Evolutionary conservation across 1,284 basidiomycete species (phyloP).

Genomic region (Microstroma glucosiphilum): DNA sequence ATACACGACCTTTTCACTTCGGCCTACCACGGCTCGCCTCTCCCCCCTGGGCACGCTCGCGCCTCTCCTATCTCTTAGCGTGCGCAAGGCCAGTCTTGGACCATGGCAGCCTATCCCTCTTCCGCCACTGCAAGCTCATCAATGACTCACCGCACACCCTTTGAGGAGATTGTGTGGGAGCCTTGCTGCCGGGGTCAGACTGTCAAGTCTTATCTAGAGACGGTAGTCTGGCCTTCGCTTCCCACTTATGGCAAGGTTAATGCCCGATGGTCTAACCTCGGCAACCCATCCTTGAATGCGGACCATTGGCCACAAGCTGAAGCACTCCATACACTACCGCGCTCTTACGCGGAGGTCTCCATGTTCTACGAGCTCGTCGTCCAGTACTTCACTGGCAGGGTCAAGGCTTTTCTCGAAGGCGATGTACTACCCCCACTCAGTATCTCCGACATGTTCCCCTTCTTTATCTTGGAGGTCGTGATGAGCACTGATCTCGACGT

Average conservation of each 20-base stretch:
- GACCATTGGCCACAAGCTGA: background rate
- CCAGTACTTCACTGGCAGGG: background rate
- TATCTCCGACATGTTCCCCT: background rate
- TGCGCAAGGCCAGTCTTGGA: no score
- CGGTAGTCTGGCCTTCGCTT: no score
- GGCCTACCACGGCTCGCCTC: no score
- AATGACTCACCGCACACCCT: no score
- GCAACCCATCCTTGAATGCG: background rate
- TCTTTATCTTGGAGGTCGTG: background rate
- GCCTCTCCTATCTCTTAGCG: no score
- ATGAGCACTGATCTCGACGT: background rate
- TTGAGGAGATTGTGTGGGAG: no score
- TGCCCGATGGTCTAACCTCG: background rate
- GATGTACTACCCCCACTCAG: background rate
- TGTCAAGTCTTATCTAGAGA: no score
- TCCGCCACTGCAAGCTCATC: no score
- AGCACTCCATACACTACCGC: background rate
- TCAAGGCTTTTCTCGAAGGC: background rate
- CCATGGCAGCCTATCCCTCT: no score
- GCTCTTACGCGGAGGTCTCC: background rate
- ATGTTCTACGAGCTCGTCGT: constrained; percentile 6
- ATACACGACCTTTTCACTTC: no score
- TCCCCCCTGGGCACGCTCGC: no score
- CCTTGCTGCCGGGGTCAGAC: no score
- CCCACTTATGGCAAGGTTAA: background rate